Conservation (phyloP, 129 eudicot genomes). For the Scalesia atractyloides region DNA sequence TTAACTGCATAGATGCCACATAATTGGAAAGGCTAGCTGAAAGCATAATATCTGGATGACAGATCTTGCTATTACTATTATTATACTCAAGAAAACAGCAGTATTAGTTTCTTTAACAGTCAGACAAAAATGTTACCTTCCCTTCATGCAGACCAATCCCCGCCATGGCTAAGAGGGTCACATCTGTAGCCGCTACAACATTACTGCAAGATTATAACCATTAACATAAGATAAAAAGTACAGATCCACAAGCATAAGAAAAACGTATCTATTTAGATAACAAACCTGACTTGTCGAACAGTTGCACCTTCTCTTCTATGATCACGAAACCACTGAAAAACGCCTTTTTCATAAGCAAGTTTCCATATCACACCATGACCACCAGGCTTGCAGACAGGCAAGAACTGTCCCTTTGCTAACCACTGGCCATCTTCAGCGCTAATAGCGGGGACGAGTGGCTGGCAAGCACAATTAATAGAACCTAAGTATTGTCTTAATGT, state of each 20-base stretch:
- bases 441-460: constrained; percentile 99
- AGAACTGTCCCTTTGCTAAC: constrained; percentile 67
- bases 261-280: constrained; percentile 8
- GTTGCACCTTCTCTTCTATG: constrained; percentile 95
- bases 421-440: constrained; percentile 93
- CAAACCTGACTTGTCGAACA: constrained; percentile 93
- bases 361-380: constrained; percentile 99
- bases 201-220: constrained; percentile 65
- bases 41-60: constrained; percentile 3
- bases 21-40: constrained; percentile 20
- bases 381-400: constrained; percentile 97
- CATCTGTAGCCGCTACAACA: constrained; percentile 98
- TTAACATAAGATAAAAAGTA: constrained; percentile 27
- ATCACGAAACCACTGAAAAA: constrained; percentile 80
- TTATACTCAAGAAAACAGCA: constrained; percentile 10
- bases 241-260: constrained; percentile 15
- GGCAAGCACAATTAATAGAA: constrained; percentile 40
- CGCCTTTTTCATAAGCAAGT: constrained; percentile 89
- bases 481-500: constrained; percentile 16
- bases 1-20: constrained; percentile 7
- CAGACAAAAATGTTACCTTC: constrained; percentile 52
- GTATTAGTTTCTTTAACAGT: not conserved
- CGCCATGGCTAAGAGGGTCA: constrained; percentile 91
- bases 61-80: not conserved
- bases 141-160: constrained; percentile 87